Evolutionary conservation across 257 asterid genomes (phyloP).

Genomic region (Solanum chilense): DNA sequence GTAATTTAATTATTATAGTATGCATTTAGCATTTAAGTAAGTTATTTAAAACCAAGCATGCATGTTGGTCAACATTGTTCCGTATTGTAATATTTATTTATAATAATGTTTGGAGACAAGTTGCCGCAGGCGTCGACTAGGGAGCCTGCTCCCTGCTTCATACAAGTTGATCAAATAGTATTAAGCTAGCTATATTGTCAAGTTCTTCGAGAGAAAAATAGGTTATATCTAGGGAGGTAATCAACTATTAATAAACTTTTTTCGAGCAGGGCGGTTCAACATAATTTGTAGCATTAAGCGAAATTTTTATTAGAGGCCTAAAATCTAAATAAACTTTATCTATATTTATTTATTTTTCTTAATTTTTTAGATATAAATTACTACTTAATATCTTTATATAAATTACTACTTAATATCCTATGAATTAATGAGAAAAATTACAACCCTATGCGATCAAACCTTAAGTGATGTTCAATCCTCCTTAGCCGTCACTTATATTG

Average conservation of each 20-base stretch:
- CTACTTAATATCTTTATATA: too few relatives aligned
- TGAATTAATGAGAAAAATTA: background rate
- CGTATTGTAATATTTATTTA: background rate
- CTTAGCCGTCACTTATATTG: background rate
- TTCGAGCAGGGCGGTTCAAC: too few relatives aligned
- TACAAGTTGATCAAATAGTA: background rate
- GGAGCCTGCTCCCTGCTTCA: background rate
- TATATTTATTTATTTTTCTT: too few relatives aligned
- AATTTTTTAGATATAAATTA: too few relatives aligned
- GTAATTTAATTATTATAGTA: too few relatives aligned
- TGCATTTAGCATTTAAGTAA: too few relatives aligned
- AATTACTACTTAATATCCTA: background rate
- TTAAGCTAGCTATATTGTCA: background rate
- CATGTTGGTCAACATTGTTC: background rate
- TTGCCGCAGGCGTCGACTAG: background rate
- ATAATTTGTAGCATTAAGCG: rapidly evolving
- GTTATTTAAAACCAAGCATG: too few relatives aligned
- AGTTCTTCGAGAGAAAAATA: background rate
- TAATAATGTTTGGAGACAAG: background rate
- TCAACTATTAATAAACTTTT: background rate
- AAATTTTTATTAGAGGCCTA: too few relatives aligned
- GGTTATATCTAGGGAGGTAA: background rate
- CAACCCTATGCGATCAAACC: background rate
- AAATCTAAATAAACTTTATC: too few relatives aligned
- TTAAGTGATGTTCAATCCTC: background rate